These are phyloP conservation scores for Rhododendron kiyosumense DNA, from an alignment of 148 eudicot species.

Conservation along the genomic window DNA sequence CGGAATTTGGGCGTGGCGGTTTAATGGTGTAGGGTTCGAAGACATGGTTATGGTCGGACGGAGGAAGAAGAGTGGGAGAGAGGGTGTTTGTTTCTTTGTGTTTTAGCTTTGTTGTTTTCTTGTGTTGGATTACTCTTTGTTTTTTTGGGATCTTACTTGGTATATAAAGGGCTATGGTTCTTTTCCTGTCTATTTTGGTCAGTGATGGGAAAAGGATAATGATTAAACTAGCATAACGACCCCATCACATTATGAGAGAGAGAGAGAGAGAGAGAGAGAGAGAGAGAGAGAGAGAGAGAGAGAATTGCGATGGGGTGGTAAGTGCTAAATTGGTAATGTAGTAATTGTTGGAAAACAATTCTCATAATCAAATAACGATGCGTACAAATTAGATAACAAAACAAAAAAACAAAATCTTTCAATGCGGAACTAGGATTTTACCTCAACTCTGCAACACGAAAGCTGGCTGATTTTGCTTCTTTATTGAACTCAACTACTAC, in stretches of 20 bases:
- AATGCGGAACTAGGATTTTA: too few species aligned
- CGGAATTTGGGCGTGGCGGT: conserved; percentile 9
- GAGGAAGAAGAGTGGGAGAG: background rate
- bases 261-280: conserved; percentile 1
- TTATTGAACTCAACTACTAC: too few species aligned
- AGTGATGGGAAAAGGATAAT: background rate
- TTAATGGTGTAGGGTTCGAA: conserved; percentile 5
- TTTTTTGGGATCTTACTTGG: background rate
- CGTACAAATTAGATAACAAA: too few species aligned
- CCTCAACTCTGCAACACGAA: too few species aligned
- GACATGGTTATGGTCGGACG: conserved; percentile 5
- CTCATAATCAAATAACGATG: too few species aligned
- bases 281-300: background rate
- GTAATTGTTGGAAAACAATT: too few species aligned
- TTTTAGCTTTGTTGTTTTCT: background rate
- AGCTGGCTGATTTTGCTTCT: too few species aligned
- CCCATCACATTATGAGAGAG: background rate
- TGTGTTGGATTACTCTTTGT: background rate
- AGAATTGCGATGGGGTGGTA: background rate
- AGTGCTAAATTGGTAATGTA: background rate
- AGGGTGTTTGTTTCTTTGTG: background rate
- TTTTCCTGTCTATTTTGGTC: background rate
- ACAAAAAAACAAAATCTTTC: too few species aligned
- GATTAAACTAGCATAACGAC: conserved; percentile 6
- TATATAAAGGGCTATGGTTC: conserved; percentile 2